These are phyloP conservation scores for Tetradesmus lagerheimii DNA, from an alignment of 139 green algal genomes.

Conservation along the genomic window DNA sequence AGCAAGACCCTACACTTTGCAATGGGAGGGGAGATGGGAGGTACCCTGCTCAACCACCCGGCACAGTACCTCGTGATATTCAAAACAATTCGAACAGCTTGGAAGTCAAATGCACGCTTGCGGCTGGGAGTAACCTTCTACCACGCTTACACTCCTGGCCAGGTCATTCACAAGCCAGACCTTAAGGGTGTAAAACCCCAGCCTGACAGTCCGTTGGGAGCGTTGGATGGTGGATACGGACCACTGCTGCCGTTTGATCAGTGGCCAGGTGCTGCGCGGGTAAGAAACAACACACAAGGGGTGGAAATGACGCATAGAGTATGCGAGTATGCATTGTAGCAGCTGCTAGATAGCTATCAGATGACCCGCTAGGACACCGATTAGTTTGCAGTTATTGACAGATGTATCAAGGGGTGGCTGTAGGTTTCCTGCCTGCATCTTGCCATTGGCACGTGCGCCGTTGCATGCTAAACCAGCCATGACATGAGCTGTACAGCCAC, in stretches of 20 bases:
- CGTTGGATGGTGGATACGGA: slow-evolving; percentile 36
- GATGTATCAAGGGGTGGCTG: too few relatives aligned
- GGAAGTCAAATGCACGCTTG: slow-evolving; percentile 3
- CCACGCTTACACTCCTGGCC: slow-evolving; percentile 37
- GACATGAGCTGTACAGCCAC: too few relatives aligned
- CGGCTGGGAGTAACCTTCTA: slow-evolving; percentile 27
- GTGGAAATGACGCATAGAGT: too few relatives aligned
- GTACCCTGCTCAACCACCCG: slow-evolving; percentile 31
- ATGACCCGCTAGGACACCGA: too few relatives aligned
- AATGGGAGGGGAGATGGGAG: slow-evolving; percentile 42
- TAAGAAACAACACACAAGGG: neutral
- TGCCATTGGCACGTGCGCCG: too few relatives aligned
- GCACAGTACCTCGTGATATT: slow-evolving; percentile 34
- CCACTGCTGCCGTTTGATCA: slow-evolving; percentile 41
- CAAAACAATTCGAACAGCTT: neutral
- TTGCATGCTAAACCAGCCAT: too few relatives aligned
- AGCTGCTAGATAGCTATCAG: too few relatives aligned
- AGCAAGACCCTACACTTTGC: slow-evolving; percentile 33
- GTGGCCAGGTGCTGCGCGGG: slow-evolving; percentile 26
- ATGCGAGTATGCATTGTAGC: too few relatives aligned
- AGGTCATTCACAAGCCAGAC: slow-evolving; percentile 6
- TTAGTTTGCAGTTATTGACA: too few relatives aligned
- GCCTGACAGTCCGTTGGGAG: neutral
- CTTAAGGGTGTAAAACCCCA: neutral
- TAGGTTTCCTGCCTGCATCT: too few relatives aligned